phyloP scores from a whole-genome alignment of 2,329 filamentous ascomycete species.

The Aureobasidium sp. region DNA sequence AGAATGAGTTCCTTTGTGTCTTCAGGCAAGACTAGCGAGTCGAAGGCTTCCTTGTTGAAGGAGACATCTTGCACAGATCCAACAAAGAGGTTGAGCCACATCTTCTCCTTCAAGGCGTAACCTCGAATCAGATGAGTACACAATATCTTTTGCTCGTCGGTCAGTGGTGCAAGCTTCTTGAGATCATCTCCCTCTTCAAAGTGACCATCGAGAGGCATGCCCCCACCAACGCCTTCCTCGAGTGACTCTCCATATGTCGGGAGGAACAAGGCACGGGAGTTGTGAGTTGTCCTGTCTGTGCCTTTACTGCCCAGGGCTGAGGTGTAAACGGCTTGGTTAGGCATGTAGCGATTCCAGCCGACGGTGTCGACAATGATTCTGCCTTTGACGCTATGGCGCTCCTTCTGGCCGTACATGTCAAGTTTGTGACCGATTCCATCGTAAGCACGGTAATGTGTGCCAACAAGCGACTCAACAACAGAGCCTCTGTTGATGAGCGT shows the following conservation, averaged over 20 bases:
- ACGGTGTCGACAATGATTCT: slow-evolving; percentile 45
- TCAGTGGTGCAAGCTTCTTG: slow-evolving; percentile 17
- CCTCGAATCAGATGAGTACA: slow-evolving; percentile 25
- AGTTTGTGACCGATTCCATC: slow-evolving; percentile 36
- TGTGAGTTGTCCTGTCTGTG: slow-evolving; percentile 1
- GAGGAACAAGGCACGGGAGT: neutral
- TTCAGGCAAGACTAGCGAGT: slow-evolving; percentile 39
- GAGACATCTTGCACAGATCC: slow-evolving; percentile 33
- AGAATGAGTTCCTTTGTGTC: slow-evolving; percentile 41
- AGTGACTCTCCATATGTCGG: neutral
- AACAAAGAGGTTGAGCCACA: slow-evolving; percentile 34
- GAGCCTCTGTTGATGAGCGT: slow-evolving; percentile 38
- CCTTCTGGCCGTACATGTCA: slow-evolving; percentile 23
- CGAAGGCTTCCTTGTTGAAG: slow-evolving; percentile 39
- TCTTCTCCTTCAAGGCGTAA: slow-evolving; percentile 34
- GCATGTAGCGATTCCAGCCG: slow-evolving; percentile 41
- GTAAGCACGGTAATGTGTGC: slow-evolving; percentile 44
- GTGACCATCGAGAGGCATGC: slow-evolving; percentile 28
- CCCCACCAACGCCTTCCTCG: slow-evolving; percentile 16
- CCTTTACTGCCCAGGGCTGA: slow-evolving; percentile 19
- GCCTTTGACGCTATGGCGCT: slow-evolving; percentile 38
- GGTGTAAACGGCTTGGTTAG: slow-evolving; percentile 31
- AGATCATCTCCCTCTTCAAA: slow-evolving; percentile 21
- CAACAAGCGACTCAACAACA: slow-evolving; percentile 38
- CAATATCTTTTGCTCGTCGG: slow-evolving; percentile 26